Base-by-base conservation (phyloP, 305 asterid species). In the Fraxinus velutina region DNA sequence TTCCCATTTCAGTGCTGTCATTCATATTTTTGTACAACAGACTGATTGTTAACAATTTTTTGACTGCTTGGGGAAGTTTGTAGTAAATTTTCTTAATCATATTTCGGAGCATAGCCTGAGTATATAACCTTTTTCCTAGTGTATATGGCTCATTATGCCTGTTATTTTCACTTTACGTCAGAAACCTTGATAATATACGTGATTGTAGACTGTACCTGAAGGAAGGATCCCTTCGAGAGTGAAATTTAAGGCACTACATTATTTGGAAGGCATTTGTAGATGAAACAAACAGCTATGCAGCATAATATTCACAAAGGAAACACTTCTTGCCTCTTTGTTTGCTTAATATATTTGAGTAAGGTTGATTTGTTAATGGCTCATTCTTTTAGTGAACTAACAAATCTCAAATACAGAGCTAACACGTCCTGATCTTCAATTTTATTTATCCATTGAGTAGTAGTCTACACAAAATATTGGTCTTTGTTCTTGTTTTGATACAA, bases 21-120 rank as follows among this genome's bases (percentile, higher is more conserved):
- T 42, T 74, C 78, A 50, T 47, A 12, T 47, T 34, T 22, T 15
- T n/a, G 50, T 81, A 6, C 37, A 57, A 4, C 55, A n/a, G 9
- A 19, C 70, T 24, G 21, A 29, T 44, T 73, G 37, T 44, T 22
- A 44, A 47, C 21, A 66, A 27, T 42, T 5, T 4, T 55, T 66
- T 80, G 62, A 17, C 33, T 84, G 73, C 24, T 78, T 68, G 24
- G 22, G 72, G 66, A 78, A 37, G 55, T 55, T 78, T 50, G 22
- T 17, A 3, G 21, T 68, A 27, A 30, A 68, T 37, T 34, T 57
- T 70, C 47, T 62, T 78, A 44, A n/a, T 57, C 55, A 50, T 66
- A 34, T 80, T 76, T 70, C 44, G 17, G 17, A 13, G 15, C 33
- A 72, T 37, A 73, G 71, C 52, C 62, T 4, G 32, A 55, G 39